Conservation (phyloP, 2,329 filamentous ascomycete genomes). For the Calonectria pteridis region DNA sequence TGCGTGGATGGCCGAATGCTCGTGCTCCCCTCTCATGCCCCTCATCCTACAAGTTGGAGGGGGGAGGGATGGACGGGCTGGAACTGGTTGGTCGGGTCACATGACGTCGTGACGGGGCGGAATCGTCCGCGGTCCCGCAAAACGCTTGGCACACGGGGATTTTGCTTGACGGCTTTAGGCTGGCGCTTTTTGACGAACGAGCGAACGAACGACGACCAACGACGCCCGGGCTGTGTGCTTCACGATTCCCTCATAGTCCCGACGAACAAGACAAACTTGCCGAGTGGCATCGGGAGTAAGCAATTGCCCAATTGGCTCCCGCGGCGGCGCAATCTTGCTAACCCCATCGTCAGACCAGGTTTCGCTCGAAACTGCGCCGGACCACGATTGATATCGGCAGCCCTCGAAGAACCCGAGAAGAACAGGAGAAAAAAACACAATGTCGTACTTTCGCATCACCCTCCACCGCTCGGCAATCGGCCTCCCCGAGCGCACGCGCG, state of each 20-base stretch:
- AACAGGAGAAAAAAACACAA: slow-evolving; percentile 48
- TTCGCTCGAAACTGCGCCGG: background rate
- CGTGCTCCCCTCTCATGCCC: too few species aligned
- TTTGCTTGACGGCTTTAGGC: slow-evolving; percentile 20
- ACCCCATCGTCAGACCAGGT: background rate
- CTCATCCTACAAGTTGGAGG: background rate
- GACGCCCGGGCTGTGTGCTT: slow-evolving; percentile 2
- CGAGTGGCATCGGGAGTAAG: slow-evolving; percentile 8
- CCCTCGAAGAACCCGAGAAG: background rate
- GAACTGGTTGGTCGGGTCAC: slow-evolving; percentile 26
- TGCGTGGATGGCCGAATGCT: too few species aligned
- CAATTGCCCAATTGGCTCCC: background rate
- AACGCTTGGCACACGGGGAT: slow-evolving; percentile 12
- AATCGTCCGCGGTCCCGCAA: slow-evolving; percentile 24
- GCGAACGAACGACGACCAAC: slow-evolving; percentile 7
- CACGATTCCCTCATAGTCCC: background rate
- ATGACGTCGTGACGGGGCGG: slow-evolving; percentile 31
- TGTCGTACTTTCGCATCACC: slow-evolving; percentile 92
- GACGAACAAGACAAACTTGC: background rate
- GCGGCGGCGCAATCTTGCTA: background rate
- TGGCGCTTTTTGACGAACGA: slow-evolving; percentile 11
- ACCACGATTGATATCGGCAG: background rate
- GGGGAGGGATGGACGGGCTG: background rate
- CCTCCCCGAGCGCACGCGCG: slow-evolving; percentile 82
- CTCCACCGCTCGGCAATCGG: slow-evolving; percentile 92